Evolutionary conservation across 2,329 filamentous ascomycete species (phyloP).

Genomic region (Cercospora brassicicola): DNA sequence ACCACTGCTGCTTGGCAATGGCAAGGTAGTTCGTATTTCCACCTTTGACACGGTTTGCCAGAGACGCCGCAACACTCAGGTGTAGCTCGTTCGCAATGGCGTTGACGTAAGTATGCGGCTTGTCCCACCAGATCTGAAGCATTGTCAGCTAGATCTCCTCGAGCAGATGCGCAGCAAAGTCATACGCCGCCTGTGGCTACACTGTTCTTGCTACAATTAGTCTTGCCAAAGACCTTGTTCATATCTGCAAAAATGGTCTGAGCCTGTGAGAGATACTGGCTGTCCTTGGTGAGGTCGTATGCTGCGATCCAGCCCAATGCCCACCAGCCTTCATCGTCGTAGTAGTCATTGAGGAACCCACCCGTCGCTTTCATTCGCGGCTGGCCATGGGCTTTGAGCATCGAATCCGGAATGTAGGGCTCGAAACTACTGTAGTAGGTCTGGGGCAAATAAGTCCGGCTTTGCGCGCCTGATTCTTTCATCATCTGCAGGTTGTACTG

Average conservation of each 20-base stretch:
- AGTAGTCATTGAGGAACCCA: conserved; percentile 39
- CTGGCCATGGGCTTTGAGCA: conserved; percentile 1
- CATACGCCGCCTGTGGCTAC: conserved; percentile 33
- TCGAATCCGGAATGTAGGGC: conserved; percentile 16
- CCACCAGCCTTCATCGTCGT: conserved; percentile 59
- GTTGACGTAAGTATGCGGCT: conserved; percentile 49
- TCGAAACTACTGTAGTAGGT: conserved; percentile 22
- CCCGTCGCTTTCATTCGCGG: conserved; percentile 5
- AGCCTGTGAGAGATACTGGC: conserved; percentile 50
- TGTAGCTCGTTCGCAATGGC: conserved; percentile 61
- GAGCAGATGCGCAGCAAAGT: neutral
- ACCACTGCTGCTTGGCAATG: conserved; percentile 52
- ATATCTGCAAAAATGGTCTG: conserved; percentile 53
- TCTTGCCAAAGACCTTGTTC: conserved; percentile 45
- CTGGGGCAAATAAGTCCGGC: conserved; percentile 10
- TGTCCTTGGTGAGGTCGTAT: conserved; percentile 54
- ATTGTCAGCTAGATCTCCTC: conserved; percentile 31
- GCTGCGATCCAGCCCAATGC: conserved; percentile 56
- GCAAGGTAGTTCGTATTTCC: conserved; percentile 45
- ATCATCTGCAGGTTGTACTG: conserved; percentile 29
- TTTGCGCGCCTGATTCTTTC: conserved; percentile 19
- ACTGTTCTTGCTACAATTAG: conserved; percentile 38
- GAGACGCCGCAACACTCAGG: conserved; percentile 55
- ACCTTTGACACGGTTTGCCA: conserved; percentile 52
- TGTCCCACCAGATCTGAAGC: conserved; percentile 49